A percentile compares a stretch with the other conserved stretches of the same genome.
phyloP scores from a whole-genome alignment of 495 filamentous ascomycete genomes.

The Penicillium pancosmium region DNA sequence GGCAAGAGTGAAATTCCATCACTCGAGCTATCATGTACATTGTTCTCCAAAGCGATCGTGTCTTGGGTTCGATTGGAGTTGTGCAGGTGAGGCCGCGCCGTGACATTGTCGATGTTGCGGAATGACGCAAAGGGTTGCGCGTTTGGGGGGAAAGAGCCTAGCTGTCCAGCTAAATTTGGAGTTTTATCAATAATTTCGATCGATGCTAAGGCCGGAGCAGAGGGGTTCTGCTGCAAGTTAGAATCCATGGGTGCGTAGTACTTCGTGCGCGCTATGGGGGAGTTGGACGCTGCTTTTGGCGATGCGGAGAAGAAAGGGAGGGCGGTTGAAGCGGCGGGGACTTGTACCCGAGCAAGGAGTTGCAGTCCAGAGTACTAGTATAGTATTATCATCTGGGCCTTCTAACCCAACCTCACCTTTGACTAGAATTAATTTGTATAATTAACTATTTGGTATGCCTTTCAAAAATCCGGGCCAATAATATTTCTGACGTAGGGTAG shows the following conservation, averaged over 20 bases:
- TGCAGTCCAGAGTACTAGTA: not conserved
- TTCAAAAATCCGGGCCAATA: no score
- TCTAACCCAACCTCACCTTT: not conserved
- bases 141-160: constrained; percentile 25
- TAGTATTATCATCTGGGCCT: not conserved
- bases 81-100: constrained; percentile 21
- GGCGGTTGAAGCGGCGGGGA: constrained; percentile 37
- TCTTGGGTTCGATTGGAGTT: constrained; percentile 18
- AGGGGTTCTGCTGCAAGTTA: constrained; percentile 10
- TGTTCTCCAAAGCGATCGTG: constrained; percentile 14
- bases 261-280: not conserved
- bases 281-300: constrained; percentile 29
- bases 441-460: no score
- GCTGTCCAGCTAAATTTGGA: constrained; percentile 11
- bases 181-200: constrained; percentile 17
- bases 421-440: not conserved
- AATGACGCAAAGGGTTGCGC: constrained; percentile 22
- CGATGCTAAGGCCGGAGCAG: constrained; percentile 14
- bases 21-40: constrained; percentile 13
- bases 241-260: constrained; percentile 21
- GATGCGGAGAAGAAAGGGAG: constrained; percentile 21
- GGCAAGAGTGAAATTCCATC: constrained; percentile 19
- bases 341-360: not conserved
- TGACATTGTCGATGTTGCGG: constrained; percentile 24
- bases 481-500: no score